Conservation (phyloP, 495 filamentous ascomycete species). For the Gamarada debralockiae region DNA sequence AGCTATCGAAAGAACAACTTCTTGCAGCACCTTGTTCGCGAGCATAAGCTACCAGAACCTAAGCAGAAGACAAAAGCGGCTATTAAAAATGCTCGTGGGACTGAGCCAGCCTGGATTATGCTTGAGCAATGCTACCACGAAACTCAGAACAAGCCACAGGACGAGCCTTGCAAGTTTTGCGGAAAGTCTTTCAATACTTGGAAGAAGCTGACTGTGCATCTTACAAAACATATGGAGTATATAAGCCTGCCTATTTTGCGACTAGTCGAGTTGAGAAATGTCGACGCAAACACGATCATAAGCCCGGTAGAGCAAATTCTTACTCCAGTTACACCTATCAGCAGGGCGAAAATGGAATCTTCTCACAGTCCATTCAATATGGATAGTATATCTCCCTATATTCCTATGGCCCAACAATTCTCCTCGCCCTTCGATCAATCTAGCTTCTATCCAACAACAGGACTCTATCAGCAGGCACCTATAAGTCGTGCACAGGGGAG, state of each 20-base stretch:
- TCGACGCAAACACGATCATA: conserved; percentile 58
- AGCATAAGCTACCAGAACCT: conserved; percentile 86
- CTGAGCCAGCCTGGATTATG: conserved; percentile 62
- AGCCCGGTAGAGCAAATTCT: conserved; percentile 54
- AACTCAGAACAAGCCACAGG: conserved; percentile 57
- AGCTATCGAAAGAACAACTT: conserved; percentile 95
- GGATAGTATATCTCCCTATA: conserved; percentile 19
- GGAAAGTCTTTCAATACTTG: conserved; percentile 76
- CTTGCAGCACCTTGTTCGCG: conserved; percentile 88
- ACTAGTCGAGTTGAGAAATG: conserved; percentile 58
- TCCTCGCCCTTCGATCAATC: conserved; percentile 9
- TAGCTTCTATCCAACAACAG: conserved; percentile 7
- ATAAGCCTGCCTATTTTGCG: conserved; percentile 82
- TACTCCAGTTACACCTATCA: conserved; percentile 20
- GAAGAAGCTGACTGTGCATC: conserved; percentile 92
- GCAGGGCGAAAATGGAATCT: conserved; percentile 16
- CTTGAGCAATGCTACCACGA: conserved; percentile 78
- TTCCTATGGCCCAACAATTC: conserved; percentile 13
- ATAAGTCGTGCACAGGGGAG: conserved; percentile 23
- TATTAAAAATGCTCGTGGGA: conserved; percentile 48
- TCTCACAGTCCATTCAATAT: conserved; percentile 20
- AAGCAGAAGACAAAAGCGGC: conserved; percentile 57
- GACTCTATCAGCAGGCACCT: conserved; percentile 13
- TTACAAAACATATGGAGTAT: conserved; percentile 96
- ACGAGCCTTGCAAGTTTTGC: conserved; percentile 92